Base-by-base conservation (phyloP, 495 filamentous ascomycete genomes). In the Margaritispora aquatica region DNA sequence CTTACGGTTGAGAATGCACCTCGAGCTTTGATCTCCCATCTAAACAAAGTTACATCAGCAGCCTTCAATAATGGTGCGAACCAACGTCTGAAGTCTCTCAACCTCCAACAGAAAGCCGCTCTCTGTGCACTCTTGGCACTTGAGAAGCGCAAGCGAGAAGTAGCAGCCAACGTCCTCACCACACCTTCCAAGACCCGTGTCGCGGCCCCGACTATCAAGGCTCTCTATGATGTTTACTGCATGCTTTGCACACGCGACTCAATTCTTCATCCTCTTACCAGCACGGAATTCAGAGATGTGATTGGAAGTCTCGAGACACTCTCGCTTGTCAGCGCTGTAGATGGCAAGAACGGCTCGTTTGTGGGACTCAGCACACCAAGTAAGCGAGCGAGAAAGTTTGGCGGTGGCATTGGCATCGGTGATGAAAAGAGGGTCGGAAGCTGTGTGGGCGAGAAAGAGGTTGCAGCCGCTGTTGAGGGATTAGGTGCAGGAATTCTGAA, bases 61-160 rank as follows among this genome's bases (percentile, higher is more conserved):
- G 85, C 89, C 19, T 94, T 97, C 63, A 86, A 89, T 63, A 89
- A 96, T 64, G 91, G 90, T 31, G 84, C 90, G 13, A 80, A 76
- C 11, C 89, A 96, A 61, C 82, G 94, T 55, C 80, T 99, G 5
- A 87, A 89, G 71, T 83, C 83, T 1, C 79, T 99, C 46, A 97
- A 97, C 66, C 79, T 97, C 0, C 94, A 99, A 65, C 95, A 97
- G 75, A 99, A 96, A 71, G 94, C 92, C 2, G 91, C 90, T 8
- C 80, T 99, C 23, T 97, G 95, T 71, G 81, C 92, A 0, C 77
- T 97, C 26, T 75, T 91, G 49, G 89, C 90, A 1, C 80, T 93
- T 1, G 92, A 97, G 70, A 88, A 80, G 66, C 74, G 76, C 13
- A 86, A 80, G 56, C 68, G 77, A 49, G 70, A 69, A 38, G 66